Percentiles rank a stretch among this genome's conserved stretches.
phyloP scores from a whole-genome alignment of 2,329 filamentous ascomycete species.

The Penicillium sp. region DNA sequence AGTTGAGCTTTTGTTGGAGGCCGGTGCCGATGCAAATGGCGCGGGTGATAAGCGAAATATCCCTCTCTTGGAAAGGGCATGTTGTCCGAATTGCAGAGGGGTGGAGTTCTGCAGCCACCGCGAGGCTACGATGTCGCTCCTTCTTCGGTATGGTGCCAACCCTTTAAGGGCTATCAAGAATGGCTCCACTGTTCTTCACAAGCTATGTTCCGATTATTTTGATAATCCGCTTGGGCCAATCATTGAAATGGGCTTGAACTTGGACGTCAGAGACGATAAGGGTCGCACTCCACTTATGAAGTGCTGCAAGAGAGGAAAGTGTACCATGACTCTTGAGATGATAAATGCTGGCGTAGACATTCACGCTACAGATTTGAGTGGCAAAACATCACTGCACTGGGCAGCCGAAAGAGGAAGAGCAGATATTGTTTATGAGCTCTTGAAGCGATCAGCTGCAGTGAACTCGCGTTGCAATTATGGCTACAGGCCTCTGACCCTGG shows the following conservation, averaged over 20 bases:
- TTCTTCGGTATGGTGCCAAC: neutral
- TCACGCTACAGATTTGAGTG: neutral
- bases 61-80: neutral
- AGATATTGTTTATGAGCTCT: neutral
- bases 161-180: neutral
- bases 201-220: neutral
- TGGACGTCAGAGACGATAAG: neutral
- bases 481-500: neutral
- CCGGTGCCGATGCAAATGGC: neutral
- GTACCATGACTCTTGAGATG: neutral
- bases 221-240: neutral
- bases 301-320: neutral
- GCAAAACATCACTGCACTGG: neutral
- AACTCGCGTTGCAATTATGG: neutral
- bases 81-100: neutral
- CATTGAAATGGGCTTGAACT: neutral
- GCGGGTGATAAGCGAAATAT: neutral
- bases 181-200: neutral
- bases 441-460: neutral
- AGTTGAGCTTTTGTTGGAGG: neutral
- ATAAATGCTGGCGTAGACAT: neutral
- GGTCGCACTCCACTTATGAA: neutral
- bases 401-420: neutral
- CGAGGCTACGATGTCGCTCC: neutral
- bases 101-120: neutral